Conservation (phyloP, 148 eudicot species). For the Nepenthes gracilis region DNA sequence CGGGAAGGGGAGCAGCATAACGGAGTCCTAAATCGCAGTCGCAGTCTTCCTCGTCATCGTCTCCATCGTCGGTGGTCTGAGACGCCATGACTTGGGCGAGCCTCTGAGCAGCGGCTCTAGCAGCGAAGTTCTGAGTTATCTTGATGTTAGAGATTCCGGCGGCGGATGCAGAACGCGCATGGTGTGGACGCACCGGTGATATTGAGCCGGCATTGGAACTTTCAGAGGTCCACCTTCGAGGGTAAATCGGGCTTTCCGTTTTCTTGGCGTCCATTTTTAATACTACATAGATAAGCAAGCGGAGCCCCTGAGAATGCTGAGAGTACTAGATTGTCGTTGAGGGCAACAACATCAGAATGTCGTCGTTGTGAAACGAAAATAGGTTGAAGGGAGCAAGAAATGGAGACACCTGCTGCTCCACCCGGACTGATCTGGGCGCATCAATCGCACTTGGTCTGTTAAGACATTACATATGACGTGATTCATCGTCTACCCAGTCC, state of each 20-base stretch:
- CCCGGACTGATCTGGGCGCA: no score
- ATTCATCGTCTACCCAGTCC: no score
- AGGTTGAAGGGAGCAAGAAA: no score
- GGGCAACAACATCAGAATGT: no score
- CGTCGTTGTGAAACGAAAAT: no score
- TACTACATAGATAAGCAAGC: no score
- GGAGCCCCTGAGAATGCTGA: no score
- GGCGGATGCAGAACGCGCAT: slow-evolving; percentile 52
- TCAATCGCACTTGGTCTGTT: no score
- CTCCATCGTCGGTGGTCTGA: slow-evolving; percentile 38
- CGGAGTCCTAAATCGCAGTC: slow-evolving; percentile 29
- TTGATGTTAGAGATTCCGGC: slow-evolving; percentile 50
- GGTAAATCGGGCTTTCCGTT: slow-evolving; percentile 18
- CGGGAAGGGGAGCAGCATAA: slow-evolving; percentile 24
- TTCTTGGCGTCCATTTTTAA: no score
- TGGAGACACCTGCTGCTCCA: no score
- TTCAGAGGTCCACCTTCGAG: slow-evolving; percentile 62
- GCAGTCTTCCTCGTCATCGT: slow-evolving; percentile 36
- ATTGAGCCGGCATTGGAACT: slow-evolving; percentile 5
- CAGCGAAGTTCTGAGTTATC: slow-evolving; percentile 79
- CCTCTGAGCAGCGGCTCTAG: slow-evolving; percentile 83
- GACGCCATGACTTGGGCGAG: slow-evolving; percentile 94
- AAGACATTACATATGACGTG: no score
- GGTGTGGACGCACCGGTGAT: slow-evolving; percentile 35
- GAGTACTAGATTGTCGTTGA: no score